Percentiles rank a stretch among this genome's conserved stretches.
These are phyloP conservation scores for Leucocoprinus sp. DNA, from an alignment of 768 basidiomycete genomes.

Conservation along the genomic window DNA sequence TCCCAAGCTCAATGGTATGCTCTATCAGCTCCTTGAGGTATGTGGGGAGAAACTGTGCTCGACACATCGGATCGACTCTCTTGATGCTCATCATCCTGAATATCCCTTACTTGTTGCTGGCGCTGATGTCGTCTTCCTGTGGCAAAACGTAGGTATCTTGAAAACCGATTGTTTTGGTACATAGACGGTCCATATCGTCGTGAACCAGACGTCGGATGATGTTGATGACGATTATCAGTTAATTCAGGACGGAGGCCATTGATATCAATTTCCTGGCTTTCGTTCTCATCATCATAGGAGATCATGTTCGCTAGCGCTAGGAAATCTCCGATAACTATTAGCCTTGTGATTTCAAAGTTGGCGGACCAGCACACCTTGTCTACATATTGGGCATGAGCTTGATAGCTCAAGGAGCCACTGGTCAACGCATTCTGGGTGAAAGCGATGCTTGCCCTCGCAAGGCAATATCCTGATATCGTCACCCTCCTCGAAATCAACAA, in stretches of 20 bases:
- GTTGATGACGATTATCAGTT: constrained; percentile 12
- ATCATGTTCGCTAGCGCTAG: constrained; percentile 54
- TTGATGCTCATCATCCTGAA: neutral
- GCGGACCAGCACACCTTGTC: constrained; percentile 54
- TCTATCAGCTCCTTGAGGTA: neutral
- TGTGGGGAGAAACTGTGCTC: neutral
- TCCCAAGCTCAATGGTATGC: neutral
- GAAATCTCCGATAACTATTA: constrained; percentile 33
- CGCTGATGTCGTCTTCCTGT: constrained; percentile 25
- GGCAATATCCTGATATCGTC: constrained; percentile 88
- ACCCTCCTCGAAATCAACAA: constrained; percentile 89
- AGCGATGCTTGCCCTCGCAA: constrained; percentile 85
- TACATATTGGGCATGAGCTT: constrained; percentile 85
- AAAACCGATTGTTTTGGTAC: constrained; percentile 30
- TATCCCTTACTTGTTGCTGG: constrained; percentile 7
- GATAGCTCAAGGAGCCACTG: constrained; percentile 90
- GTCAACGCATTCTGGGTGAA: constrained; percentile 87
- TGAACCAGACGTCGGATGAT: constrained; percentile 1
- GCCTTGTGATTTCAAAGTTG: neutral
- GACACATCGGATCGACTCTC: neutral
- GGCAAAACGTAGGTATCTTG: constrained; percentile 49
- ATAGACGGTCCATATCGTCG: neutral
- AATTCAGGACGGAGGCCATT: constrained; percentile 1
- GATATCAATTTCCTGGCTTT: constrained; percentile 1
- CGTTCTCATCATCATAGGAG: constrained; percentile 17